These are phyloP conservation scores for Phytophthora cryptogea DNA, from an alignment of 352 stramenopile species.

Conservation along the genomic window DNA sequence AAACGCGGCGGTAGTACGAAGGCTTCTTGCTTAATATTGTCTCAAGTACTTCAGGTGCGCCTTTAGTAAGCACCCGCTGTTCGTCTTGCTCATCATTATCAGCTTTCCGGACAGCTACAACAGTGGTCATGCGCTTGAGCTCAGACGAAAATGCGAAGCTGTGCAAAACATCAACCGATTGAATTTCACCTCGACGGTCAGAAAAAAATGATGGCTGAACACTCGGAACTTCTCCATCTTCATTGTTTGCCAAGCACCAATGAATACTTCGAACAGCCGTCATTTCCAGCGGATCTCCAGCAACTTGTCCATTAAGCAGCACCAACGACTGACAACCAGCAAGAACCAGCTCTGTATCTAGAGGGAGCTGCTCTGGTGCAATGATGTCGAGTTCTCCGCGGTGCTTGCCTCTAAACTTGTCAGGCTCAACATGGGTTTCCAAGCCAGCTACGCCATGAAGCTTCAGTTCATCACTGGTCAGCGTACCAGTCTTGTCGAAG, in stretches of 20 bases:
- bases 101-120: constrained; percentile 85
- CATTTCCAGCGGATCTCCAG: constrained; percentile 98
- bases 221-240: constrained; percentile 32
- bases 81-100: constrained; percentile 78
- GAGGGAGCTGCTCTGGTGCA: constrained; percentile 88
- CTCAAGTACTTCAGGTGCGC: constrained; percentile 95
- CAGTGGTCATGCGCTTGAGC: constrained; percentile 97
- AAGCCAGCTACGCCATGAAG: constrained; percentile 92
- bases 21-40: constrained; percentile 89
- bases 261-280: constrained; percentile 90
- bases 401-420: constrained; percentile 48
- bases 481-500: constrained; percentile 99
- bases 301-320: constrained; percentile 93
- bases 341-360: constrained; percentile 84
- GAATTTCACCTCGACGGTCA: constrained; percentile 36
- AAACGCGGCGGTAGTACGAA: constrained; percentile 87
- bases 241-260: constrained; percentile 69
- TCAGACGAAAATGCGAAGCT: constrained; percentile 96
- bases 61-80: constrained; percentile 94
- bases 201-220: constrained; percentile 39
- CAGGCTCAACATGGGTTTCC: constrained; percentile 49
- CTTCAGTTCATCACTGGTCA: constrained; percentile 97
- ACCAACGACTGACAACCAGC: constrained; percentile 97
- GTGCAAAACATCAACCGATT: constrained; percentile 96
- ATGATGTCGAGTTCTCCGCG: constrained; percentile 76